A percentile compares a stretch with the other conserved stretches of the same genome.
phyloP scores from a whole-genome alignment of 495 filamentous ascomycete species.

The Trichoderma gamsii region DNA sequence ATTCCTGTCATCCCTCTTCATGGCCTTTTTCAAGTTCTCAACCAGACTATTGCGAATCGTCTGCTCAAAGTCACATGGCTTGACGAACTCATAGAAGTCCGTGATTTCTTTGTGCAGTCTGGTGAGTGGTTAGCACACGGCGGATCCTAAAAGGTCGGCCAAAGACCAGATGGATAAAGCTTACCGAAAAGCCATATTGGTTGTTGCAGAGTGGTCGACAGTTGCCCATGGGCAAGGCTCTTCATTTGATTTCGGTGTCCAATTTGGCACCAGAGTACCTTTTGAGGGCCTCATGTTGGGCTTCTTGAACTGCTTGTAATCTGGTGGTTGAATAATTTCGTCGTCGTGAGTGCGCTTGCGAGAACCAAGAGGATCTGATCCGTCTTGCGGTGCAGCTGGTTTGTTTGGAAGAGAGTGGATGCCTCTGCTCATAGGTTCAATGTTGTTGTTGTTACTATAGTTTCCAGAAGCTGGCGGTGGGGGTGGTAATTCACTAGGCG shows the following conservation, averaged over 20 bases:
- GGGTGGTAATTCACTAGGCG: not conserved
- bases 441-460: not conserved
- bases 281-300: conserved; percentile 34
- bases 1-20: conserved; percentile 35
- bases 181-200: conserved; percentile 47
- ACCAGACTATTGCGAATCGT: conserved; percentile 67
- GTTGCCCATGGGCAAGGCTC: conserved; percentile 57
- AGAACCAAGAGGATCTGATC: conserved; percentile 33
- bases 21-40: conserved; percentile 44
- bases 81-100: conserved; percentile 81
- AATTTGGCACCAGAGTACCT: conserved; percentile 51
- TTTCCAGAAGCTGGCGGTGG: conserved; percentile 20
- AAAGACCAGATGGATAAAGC: conserved; percentile 15
- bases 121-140: not conserved
- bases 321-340: conserved; percentile 54
- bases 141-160: not conserved
- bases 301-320: conserved; percentile 39
- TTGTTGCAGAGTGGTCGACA: conserved; percentile 42
- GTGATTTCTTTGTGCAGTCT: conserved; percentile 80
- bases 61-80: conserved; percentile 70
- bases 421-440: conserved; percentile 20
- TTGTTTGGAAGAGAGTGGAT: not conserved
- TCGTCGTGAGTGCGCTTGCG: conserved; percentile 63
- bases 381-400: not conserved
- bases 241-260: conserved; percentile 40